Conservation (phyloP, 306 rosid genomes). For the Psophocarpus tetragonolobus region DNA sequence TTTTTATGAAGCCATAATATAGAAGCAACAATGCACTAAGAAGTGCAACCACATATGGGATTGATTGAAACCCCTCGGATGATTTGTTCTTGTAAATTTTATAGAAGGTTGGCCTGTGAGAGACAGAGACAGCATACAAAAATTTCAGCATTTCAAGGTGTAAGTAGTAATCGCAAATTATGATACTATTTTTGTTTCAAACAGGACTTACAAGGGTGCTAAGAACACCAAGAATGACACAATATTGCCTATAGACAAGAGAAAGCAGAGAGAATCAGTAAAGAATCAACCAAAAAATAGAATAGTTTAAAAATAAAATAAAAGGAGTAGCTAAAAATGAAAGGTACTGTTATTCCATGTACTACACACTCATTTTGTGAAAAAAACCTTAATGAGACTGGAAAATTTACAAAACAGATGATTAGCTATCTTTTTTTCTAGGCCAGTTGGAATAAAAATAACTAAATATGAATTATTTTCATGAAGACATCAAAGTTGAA, state of each 20-base stretch:
- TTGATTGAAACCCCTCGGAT: conserved; percentile 61
- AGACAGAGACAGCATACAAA: not conserved
- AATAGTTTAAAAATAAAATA: not conserved
- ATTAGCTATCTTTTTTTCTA: not conserved
- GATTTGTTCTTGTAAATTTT: conserved; percentile 64
- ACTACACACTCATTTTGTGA: not conserved
- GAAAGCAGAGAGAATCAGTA: conserved; percentile 20
- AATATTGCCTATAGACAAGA: conserved; percentile 53
- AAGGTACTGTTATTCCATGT: not conserved
- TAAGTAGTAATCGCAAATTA: not conserved
- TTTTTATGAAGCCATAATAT: conserved; percentile 63
- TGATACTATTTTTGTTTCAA: not conserved
- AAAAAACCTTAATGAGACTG: not conserved
- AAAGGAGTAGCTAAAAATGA: not conserved
- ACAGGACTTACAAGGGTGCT: conserved; percentile 65
- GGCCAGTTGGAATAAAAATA: not conserved
- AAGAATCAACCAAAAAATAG: not conserved
- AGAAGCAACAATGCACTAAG: conserved; percentile 61
- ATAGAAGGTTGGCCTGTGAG: conserved; percentile 66
- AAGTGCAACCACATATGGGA: conserved; percentile 70
- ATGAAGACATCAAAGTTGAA: not conserved
- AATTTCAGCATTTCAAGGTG: not conserved
- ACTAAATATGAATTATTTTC: not conserved
- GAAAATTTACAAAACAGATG: conserved; percentile 16
- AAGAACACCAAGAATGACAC: conserved; percentile 71